Conservation (phyloP, 352 stramenopile genomes). For the Peronospora belbahrii region DNA sequence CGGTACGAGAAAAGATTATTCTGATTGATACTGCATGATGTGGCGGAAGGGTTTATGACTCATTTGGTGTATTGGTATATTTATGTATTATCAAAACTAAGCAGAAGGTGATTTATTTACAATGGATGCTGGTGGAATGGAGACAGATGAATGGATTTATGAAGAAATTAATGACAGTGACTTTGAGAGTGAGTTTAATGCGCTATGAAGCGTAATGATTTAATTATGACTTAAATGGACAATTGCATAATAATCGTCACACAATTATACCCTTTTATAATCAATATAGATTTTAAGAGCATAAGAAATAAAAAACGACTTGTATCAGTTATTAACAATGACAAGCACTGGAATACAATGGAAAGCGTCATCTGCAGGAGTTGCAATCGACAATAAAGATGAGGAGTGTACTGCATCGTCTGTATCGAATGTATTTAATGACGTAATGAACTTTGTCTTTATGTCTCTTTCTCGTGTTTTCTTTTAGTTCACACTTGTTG, state of each 20-base stretch:
- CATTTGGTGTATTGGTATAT: too few relatives aligned
- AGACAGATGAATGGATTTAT: slow-evolving; percentile 37
- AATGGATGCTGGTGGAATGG: slow-evolving; percentile 9
- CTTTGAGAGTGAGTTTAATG: slow-evolving; percentile 24
- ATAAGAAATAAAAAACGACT: not conserved
- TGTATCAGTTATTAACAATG: not conserved
- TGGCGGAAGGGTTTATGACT: too few relatives aligned
- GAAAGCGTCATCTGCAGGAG: slow-evolving; percentile 11
- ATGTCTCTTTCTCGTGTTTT: not conserved
- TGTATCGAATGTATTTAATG: slow-evolving; percentile 58
- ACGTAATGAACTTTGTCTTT: slow-evolving; percentile 33
- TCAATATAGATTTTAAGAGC: too few relatives aligned
- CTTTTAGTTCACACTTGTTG: not conserved
- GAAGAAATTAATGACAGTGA: slow-evolving; percentile 63
- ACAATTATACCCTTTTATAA: not conserved
- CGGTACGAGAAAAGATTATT: slow-evolving; percentile 33
- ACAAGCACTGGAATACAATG: slow-evolving; percentile 14
- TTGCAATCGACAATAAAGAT: slow-evolving; percentile 32
- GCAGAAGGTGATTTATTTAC: slow-evolving; percentile 30
- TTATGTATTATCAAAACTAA: too few relatives aligned
- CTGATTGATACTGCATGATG: too few relatives aligned
- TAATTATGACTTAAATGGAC: too few relatives aligned
- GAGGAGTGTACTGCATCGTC: slow-evolving; percentile 44
- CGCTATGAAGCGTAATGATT: not conserved
- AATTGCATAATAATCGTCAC: too few relatives aligned